phyloP scores from a whole-genome alignment of 2,329 filamentous ascomycete species.

The Pyricularia grisea region DNA sequence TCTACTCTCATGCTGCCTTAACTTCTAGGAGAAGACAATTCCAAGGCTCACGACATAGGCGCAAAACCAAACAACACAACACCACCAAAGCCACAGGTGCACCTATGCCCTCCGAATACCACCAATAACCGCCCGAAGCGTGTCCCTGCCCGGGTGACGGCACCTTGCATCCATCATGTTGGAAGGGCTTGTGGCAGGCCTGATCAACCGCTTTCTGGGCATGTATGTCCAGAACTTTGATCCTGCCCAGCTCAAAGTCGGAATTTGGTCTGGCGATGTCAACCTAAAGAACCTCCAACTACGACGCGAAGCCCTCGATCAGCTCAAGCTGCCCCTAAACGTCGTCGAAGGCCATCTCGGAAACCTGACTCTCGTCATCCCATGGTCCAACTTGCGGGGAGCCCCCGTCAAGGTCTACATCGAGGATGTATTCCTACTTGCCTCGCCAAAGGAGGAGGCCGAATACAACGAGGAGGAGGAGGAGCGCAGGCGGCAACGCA shows the following conservation, averaged over 20 bases:
- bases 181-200: conserved; percentile 89
- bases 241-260: conserved; percentile 92
- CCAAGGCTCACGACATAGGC: background rate
- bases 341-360: conserved; percentile 93
- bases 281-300: conserved; percentile 89
- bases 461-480: conserved; percentile 92
- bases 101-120: background rate
- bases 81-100: background rate
- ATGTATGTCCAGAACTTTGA: conserved; percentile 99
- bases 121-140: conserved; percentile 8
- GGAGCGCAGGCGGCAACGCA: conserved; percentile 70
- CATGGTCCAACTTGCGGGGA: conserved; percentile 92
- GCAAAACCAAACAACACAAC: background rate
- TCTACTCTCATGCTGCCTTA: background rate
- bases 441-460: conserved; percentile 89
- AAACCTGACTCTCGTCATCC: conserved; percentile 83
- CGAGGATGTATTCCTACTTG: conserved; percentile 91
- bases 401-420: conserved; percentile 93
- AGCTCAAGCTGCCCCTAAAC: conserved; percentile 92
- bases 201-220: conserved; percentile 98
- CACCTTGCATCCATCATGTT: conserved; percentile 65
- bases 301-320: conserved; percentile 88
- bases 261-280: conserved; percentile 98
- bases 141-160: conserved; percentile 65
- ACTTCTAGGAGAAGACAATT: background rate